Evolutionary conservation across 1,284 basidiomycete genomes (phyloP), one percentile per base, ranked within the genome.

Genomic region (Apiotrichum montevideense): DNA sequence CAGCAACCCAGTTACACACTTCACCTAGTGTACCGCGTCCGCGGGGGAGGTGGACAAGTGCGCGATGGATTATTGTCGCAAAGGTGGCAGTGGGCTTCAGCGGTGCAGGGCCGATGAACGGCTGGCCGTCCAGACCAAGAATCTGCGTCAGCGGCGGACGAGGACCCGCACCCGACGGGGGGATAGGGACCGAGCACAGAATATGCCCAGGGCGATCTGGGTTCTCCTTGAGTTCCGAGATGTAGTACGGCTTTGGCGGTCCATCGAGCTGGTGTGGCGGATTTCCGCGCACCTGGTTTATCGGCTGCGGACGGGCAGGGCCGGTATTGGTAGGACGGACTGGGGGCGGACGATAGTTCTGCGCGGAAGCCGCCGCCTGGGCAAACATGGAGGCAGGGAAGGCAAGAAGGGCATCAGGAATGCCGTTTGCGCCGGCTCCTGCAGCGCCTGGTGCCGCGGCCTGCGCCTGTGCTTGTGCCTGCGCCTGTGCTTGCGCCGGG

Each of bases 21-120:
- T 95, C 90, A 63, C 93, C 90, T 58, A 96, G 72, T 0, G 93
- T 94, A 34, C 88, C 90, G 72, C 90, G 88, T 43, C 88, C 89
- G 46, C 85, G 63, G 13, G 70, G 71, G 1, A 77, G 62, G 51
- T 68, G 66, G 35, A 70, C 66, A 14, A 77, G 63, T 6, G 74
- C 70, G 10, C 71, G 69, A 48, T 75, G 69, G 42, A 77, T 78
- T 44, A 77, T 76, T 2, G 70, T 74, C 3, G 75, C 75, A 57
- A 75, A 78, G 6, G 76, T 77, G 10, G 69, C 56, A 0, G 72
- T 72, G 1, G 76, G 76, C 51, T 78, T 78, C 56, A 76, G 63
- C 5, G 74, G 74, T 13, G 70, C 65, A 0, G 75, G 75, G 10
- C 75, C 75, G 48, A 76, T 74, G 61, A 77, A 77, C 15, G 67